Base-by-base conservation (phyloP, 2,329 filamentous ascomycete genomes). In the Plectosphaerella sp. region DNA sequence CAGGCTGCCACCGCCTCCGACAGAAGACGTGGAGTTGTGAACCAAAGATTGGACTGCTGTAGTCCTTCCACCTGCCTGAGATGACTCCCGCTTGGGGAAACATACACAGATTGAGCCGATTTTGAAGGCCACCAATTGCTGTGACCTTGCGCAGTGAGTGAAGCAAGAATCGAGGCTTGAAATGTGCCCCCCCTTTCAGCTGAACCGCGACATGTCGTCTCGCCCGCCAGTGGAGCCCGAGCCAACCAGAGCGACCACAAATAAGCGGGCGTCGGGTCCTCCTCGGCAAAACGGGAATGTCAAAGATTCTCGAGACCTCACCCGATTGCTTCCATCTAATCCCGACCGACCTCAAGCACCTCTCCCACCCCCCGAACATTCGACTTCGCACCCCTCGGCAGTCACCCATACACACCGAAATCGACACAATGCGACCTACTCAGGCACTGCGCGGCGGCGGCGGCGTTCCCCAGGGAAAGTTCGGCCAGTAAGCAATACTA, bases 401-500 rank as follows among this genome's bases (percentile, higher is more conserved):
- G 28, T 33, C 28, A 33, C 28, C 8, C 28, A 33, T 3, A 33
- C 28, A 33, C 28, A 52, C 49, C 22, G 49, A 54, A 42, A 16
- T 47, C 53, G 54, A 48, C 62, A 72, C 62, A 52, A 73, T 73
- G 70, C 70, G 69, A 68, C 70, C 70, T 61, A 72, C 70, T 52
- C 70, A 72, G 63, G 61, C 61, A 57, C 65, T 71, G 55, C 61
- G 58, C 53, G 65, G 64, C 56, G 72, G 72, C 57, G 73, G 67
- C 58, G 65, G 66, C 50, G 60, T 58, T 59, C 72, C 72, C 28
- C 52, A 76, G 56, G 75, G 75, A 63, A 71, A 67, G 59, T 62
- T 73, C 61, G 64, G 64, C 66, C 68, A 72, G 75, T 78, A 61
- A 70, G 75, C 42, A 22, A 22, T 5, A 22, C 22, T 5, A 18